Evolutionary conservation across 257 asterid species (phyloP).

Genomic region (Lycium ferocissimum): DNA sequence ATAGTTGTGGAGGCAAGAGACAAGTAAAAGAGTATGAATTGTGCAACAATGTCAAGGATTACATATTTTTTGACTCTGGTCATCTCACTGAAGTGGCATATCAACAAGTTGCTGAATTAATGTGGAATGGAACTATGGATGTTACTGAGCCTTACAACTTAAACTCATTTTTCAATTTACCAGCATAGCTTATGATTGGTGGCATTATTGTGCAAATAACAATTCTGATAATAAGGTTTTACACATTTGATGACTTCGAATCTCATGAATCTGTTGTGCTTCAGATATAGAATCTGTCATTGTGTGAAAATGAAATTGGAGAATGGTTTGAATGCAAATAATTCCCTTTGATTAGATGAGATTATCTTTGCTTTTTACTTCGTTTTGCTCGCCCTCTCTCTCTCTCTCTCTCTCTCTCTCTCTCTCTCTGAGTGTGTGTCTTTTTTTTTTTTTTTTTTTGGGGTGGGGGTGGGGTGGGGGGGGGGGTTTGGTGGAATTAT

Average conservation of each 20-base stretch:
- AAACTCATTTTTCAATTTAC: slow-evolving; percentile 41
- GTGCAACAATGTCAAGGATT: slow-evolving; percentile 51
- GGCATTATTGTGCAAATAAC: background rate
- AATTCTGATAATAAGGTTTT: background rate
- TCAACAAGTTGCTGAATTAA: slow-evolving; percentile 46
- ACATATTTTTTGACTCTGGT: slow-evolving; percentile 53
- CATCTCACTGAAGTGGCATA: slow-evolving; percentile 54
- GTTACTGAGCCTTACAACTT: slow-evolving; percentile 38
- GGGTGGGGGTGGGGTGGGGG: too few species aligned
- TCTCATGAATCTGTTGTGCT: too few species aligned
- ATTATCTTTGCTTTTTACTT: too few species aligned
- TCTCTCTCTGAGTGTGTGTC: too few species aligned
- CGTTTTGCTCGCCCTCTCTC: too few species aligned
- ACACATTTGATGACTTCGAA: too few species aligned
- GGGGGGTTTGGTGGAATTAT: too few species aligned
- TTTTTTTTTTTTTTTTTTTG: too few species aligned
- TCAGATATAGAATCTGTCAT: too few species aligned
- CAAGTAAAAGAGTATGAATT: slow-evolving; percentile 44
- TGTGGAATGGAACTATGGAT: slow-evolving; percentile 48
- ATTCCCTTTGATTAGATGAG: background rate
- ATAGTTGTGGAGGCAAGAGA: slow-evolving; percentile 65
- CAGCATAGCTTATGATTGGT: background rate
- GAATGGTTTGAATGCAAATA: background rate
- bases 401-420: too few species aligned
- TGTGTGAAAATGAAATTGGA: too few species aligned